phyloP scores from a whole-genome alignment of 2,329 filamentous ascomycete genomes.

The Daldinia sp. region DNA sequence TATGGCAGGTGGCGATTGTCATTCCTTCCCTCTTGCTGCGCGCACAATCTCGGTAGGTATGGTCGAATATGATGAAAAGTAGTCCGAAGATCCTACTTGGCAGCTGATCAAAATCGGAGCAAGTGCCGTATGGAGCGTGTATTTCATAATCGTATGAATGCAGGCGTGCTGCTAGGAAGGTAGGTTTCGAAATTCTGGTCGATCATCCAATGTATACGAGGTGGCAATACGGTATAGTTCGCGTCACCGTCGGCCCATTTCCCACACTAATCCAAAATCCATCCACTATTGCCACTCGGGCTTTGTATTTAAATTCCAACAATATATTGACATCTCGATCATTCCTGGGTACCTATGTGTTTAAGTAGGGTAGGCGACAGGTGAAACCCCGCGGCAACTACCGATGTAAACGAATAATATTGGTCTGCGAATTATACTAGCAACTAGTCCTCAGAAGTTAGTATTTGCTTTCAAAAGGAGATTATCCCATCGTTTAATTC shows the following conservation, averaged over 20 bases:
- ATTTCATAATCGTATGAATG: not conserved
- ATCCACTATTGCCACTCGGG: not conserved
- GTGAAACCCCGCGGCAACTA: not conserved
- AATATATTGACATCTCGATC: not conserved
- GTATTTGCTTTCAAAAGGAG: too few relatives aligned
- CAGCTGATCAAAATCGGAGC: not conserved
- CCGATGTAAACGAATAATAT: not conserved
- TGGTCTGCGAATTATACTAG: not conserved
- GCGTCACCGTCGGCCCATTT: not conserved
- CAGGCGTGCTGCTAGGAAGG: not conserved
- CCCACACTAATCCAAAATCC: not conserved
- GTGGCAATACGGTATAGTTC: not conserved
- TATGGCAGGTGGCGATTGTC: not conserved
- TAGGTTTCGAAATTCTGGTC: not conserved
- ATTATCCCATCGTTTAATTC: too few relatives aligned
- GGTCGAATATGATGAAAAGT: not conserved
- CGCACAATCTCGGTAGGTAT: not conserved
- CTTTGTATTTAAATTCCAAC: not conserved
- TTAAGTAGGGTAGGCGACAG: not conserved
- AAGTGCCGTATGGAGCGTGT: not conserved
- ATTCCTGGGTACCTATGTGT: not conserved
- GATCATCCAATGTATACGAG: not conserved
- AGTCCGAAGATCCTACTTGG: not conserved
- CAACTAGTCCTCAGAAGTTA: not conserved
- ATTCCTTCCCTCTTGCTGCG: not conserved